phyloP scores from a whole-genome alignment of 1,284 basidiomycete species.

The Melampsora americana region DNA sequence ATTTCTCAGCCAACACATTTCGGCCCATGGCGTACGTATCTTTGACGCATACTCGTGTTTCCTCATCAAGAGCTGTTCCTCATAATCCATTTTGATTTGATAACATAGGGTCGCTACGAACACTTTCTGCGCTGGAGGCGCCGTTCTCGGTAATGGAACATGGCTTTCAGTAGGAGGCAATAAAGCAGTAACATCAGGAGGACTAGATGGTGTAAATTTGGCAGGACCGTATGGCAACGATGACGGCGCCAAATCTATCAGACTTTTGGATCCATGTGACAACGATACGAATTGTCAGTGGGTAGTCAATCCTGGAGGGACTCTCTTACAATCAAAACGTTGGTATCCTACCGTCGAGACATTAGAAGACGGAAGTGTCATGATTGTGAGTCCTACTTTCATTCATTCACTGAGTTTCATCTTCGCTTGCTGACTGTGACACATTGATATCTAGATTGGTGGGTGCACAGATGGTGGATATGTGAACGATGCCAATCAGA shows the following conservation, averaged over 20 bases:
- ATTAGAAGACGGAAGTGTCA: constrained; percentile 38
- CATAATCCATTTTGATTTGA: not conserved
- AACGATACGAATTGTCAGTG: constrained; percentile 43
- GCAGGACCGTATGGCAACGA: constrained; percentile 50
- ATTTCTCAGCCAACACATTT: constrained; percentile 19
- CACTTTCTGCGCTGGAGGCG: constrained; percentile 55
- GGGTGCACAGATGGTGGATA: constrained; percentile 44
- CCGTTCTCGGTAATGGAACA: constrained; percentile 53
- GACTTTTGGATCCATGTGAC: constrained; percentile 50
- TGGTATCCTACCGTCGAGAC: constrained; percentile 43
- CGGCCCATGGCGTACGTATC: constrained; percentile 19
- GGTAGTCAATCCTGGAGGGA: constrained; percentile 28
- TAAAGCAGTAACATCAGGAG: constrained; percentile 53
- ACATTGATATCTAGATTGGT: constrained; percentile 23
- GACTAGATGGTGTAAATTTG: constrained; percentile 42
- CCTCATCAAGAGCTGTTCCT: not conserved
- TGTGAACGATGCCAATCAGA: constrained; percentile 42
- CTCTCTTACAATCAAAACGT: constrained; percentile 38
- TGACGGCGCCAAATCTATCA: constrained; percentile 52
- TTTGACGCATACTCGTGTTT: not conserved
- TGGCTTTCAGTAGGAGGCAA: constrained; percentile 55
- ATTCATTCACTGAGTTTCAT: not conserved
- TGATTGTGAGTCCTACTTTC: constrained; percentile 26
- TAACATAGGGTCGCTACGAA: constrained; percentile 51
- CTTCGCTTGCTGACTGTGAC: not conserved